These are phyloP conservation scores for Solanum etuberosum DNA, from an alignment of 257 asterid genomes.

Conservation along the genomic window DNA sequence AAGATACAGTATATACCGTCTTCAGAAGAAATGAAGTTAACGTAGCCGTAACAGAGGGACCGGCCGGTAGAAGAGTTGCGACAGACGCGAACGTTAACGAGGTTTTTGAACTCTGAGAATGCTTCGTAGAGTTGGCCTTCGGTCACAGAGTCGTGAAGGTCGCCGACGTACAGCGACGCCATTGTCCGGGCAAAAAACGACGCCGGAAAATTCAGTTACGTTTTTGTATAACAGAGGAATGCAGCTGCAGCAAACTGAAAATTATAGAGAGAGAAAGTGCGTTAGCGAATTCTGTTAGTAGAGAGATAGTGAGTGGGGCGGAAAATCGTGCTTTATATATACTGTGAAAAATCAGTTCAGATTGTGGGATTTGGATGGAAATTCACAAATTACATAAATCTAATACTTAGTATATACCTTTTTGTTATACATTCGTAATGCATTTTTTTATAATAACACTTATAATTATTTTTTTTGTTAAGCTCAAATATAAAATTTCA, in stretches of 20 bases:
- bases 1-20: conserved; percentile 16
- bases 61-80: conserved; percentile 23
- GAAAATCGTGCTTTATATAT: not conserved
- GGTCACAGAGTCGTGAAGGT: conserved; percentile 21
- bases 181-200: not conserved
- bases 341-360: not conserved
- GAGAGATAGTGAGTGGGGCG: not conserved
- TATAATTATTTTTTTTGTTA: too few species aligned
- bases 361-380: not conserved
- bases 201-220: not conserved
- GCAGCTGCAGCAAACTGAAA: not conserved
- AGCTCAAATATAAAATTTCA: too few species aligned
- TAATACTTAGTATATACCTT: too few species aligned
- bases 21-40: conserved; percentile 24
- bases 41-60: conserved; percentile 38
- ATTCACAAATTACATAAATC: not conserved
- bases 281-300: not conserved
- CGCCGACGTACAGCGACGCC: conserved; percentile 36
- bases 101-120: conserved; percentile 21
- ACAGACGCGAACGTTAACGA: conserved; percentile 25
- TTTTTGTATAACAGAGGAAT: not conserved
- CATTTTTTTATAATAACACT: too few species aligned
- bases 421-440: too few species aligned
- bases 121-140: conserved; percentile 22
- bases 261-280: not conserved